These are phyloP conservation scores for Yamadazyma trypodendri DNA, from an alignment of 1,139 yeast genomes.

Conservation along the genomic window DNA sequence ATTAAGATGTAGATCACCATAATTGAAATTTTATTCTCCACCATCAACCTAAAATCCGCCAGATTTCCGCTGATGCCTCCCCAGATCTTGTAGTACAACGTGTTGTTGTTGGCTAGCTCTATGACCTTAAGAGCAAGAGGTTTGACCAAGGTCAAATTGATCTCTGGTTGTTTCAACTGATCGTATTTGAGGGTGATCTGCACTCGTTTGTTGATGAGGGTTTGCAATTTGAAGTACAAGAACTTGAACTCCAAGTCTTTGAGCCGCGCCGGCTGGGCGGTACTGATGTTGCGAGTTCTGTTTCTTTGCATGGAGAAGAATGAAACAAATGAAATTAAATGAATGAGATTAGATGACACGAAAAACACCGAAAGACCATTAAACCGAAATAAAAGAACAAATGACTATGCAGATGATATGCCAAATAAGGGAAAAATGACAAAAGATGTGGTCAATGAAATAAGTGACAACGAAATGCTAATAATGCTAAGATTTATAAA, in stretches of 20 bases:
- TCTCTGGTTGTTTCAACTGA: constrained; percentile 55
- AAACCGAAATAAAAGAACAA: no score
- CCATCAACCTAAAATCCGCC: constrained; percentile 9
- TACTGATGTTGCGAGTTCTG: constrained; percentile 12
- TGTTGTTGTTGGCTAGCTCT: constrained; percentile 20
- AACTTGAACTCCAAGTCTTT: constrained; percentile 36
- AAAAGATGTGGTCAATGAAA: no score
- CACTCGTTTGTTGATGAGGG: constrained; percentile 39
- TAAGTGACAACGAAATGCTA: no score
- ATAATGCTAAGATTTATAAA: no score
- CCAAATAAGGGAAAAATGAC: no score
- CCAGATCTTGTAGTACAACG: constrained; percentile 10
- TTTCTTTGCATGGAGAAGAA: constrained; percentile 1
- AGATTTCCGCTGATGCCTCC: constrained; percentile 13
- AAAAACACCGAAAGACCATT: no score
- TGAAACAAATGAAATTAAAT: no score
- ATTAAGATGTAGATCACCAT: constrained; percentile 34
- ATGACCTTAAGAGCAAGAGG: constrained; percentile 43
- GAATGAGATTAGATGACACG: no score
- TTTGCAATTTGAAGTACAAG: constrained; percentile 39
- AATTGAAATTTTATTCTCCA: constrained; percentile 21
- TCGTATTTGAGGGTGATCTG: constrained; percentile 52
- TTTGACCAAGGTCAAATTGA: constrained; percentile 47
- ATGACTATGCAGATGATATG: no score
- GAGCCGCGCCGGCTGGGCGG: constrained; percentile 7